phyloP scores from a whole-genome alignment of 2,329 filamentous ascomycete species.

The Talaromyces sp. region DNA sequence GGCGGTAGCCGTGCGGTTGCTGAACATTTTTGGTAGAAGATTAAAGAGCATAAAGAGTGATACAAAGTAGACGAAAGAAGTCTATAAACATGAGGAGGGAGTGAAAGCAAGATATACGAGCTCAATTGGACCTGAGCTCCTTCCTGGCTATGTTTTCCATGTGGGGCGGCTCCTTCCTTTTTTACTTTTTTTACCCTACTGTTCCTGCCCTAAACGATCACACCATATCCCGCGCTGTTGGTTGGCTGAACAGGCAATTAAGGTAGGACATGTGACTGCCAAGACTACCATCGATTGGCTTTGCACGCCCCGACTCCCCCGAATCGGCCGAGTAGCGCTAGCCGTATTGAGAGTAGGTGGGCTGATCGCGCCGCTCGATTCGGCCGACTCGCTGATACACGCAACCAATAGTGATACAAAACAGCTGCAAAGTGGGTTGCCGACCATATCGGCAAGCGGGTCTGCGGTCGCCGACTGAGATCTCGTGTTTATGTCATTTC shows the following conservation, averaged over 20 bases:
- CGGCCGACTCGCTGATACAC: not conserved
- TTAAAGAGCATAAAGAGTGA: not conserved
- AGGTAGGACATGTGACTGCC: conserved; percentile 4
- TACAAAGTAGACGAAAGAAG: not conserved
- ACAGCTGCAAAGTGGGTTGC: not conserved
- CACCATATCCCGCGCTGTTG: not conserved
- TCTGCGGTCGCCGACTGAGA: not conserved
- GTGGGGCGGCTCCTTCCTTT: conserved; percentile 2
- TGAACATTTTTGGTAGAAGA: conserved; percentile 25
- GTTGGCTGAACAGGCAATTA: not conserved
- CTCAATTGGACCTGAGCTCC: not conserved
- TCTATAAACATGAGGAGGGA: not conserved
- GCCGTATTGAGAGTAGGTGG: not conserved
- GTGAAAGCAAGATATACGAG: not conserved
- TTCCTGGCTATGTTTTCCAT: not conserved
- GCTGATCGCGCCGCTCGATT: not conserved
- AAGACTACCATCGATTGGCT: not conserved
- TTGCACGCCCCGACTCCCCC: not conserved
- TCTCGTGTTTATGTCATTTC: not conserved
- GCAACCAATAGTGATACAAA: not conserved
- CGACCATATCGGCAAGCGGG: conserved; percentile 3
- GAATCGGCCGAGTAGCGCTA: conserved; percentile 3
- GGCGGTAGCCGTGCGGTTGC: conserved; percentile 25
- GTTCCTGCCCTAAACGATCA: not conserved
- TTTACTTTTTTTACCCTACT: not conserved